A percentile compares a stretch with the other conserved stretches of the same genome.
Conservation (phyloP, 345 rosid species). For the Cardiospermum halicacabum region DNA sequence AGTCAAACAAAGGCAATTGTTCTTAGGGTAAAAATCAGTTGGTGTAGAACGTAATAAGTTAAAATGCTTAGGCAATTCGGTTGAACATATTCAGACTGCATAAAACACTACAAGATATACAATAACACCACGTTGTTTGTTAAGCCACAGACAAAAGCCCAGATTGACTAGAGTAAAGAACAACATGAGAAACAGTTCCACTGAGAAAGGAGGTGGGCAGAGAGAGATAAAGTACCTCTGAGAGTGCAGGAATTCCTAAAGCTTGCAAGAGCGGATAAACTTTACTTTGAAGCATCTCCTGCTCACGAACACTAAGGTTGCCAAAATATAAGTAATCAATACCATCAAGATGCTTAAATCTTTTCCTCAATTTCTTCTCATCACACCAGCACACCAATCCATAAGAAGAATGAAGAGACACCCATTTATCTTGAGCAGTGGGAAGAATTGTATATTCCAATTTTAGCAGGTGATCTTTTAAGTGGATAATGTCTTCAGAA, state of each 20-base stretch:
- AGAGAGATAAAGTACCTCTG: conserved; percentile 46
- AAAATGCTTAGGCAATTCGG: neutral
- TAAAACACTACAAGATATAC: neutral
- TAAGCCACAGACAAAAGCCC: neutral
- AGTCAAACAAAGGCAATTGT: no score
- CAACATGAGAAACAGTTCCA: neutral
- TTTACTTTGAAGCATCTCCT: conserved; percentile 46
- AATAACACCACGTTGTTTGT: neutral
- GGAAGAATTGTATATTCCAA: conserved; percentile 68
- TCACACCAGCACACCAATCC: conserved; percentile 90
- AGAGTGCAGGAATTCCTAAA: conserved; percentile 77
- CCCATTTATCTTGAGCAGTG: conserved; percentile 69
- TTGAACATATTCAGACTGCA: neutral
- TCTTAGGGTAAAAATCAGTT: neutral
- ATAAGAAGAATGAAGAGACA: conserved; percentile 72
- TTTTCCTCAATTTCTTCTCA: conserved; percentile 54
- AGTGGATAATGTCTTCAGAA: conserved; percentile 45
- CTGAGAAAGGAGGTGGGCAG: neutral
- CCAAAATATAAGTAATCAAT: conserved; percentile 68
- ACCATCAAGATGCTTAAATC: conserved; percentile 49
- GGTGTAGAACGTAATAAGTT: neutral
- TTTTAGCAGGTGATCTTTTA: conserved; percentile 59
- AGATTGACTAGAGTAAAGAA: neutral
- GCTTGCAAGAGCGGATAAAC: conserved; percentile 51
- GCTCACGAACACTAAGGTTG: conserved; percentile 38